Conservation (phyloP, 805 yeast species). For the Dipodascus albidus region DNA sequence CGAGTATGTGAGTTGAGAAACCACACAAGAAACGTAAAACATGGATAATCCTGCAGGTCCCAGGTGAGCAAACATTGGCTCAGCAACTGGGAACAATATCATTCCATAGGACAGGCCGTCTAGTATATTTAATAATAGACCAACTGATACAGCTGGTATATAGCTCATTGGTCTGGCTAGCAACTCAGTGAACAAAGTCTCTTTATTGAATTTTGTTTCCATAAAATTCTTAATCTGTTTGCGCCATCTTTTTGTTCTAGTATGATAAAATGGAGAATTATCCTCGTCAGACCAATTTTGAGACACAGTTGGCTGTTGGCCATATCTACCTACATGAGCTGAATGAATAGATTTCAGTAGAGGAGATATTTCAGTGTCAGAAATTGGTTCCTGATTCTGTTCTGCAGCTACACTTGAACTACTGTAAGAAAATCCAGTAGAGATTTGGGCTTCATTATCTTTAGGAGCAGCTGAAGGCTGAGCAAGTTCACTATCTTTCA, state of each 20-base stretch:
- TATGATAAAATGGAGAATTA: background rate
- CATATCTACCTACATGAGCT: background rate
- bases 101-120: slow-evolving; percentile 95
- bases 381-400: background rate
- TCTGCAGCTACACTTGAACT: too few relatives aligned
- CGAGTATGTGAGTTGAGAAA: slow-evolving; percentile 80
- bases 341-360: background rate
- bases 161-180: slow-evolving; percentile 31
- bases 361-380: background rate
- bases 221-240: background rate
- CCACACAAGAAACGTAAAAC: slow-evolving; percentile 84
- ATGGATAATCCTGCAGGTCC: slow-evolving; percentile 88
- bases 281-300: background rate
- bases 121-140: slow-evolving; percentile 71
- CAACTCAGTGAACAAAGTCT: background rate
- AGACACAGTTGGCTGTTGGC: background rate
- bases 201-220: background rate
- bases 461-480: too few relatives aligned
- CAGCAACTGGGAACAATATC: slow-evolving; percentile 92
- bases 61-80: slow-evolving; percentile 58
- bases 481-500: too few relatives aligned
- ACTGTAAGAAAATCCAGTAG: too few relatives aligned
- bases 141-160: slow-evolving; percentile 76
- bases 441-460: too few relatives aligned
- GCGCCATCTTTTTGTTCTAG: background rate